Percentiles rank a stretch among this genome's conserved stretches.
Conservation (phyloP, 1,284 basidiomycete species). For the Trametes versicolor region DNA sequence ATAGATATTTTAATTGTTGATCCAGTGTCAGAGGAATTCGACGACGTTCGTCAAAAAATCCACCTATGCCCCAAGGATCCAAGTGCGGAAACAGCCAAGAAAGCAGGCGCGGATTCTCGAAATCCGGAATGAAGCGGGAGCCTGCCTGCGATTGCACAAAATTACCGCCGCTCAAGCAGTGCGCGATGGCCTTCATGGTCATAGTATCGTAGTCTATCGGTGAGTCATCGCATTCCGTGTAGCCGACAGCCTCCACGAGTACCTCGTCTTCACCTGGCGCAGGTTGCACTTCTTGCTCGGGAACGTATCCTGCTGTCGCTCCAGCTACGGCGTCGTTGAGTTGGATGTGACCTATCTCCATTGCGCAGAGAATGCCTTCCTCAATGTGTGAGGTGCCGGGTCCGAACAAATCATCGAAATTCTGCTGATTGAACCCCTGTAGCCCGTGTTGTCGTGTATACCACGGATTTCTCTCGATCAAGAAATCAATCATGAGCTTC, state of each 20-base stretch:
- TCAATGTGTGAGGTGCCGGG: background rate
- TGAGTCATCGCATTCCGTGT: constrained; percentile 3
- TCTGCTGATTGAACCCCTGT: background rate
- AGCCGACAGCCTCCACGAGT: constrained; percentile 16
- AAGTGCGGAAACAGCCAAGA: constrained; percentile 30
- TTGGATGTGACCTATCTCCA: constrained; percentile 16
- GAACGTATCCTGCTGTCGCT: constrained; percentile 1
- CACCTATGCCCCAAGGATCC: background rate
- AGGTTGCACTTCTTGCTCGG: too few relatives aligned
- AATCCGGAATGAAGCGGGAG: constrained; percentile 18
- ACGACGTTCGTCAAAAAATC: too few relatives aligned
- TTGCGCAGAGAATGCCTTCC: background rate
- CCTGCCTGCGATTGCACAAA: constrained; percentile 24
- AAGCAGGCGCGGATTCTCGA: constrained; percentile 23
- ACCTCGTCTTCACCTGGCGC: too few relatives aligned
- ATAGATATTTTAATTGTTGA: too few relatives aligned
- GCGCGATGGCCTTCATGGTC: constrained; percentile 16
- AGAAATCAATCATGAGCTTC: constrained; percentile 8
- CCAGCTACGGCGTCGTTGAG: background rate
- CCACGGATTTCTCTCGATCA: background rate
- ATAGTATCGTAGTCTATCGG: too few relatives aligned
- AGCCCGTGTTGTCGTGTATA: background rate
- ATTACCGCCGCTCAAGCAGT: constrained; percentile 8
- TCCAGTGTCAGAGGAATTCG: background rate
- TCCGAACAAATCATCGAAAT: constrained; percentile 2